Evolutionary conservation across 2,329 filamentous ascomycete genomes (phyloP), one percentile per base, ranked within the genome.

Genomic region (Neocucurbitaria cava): DNA sequence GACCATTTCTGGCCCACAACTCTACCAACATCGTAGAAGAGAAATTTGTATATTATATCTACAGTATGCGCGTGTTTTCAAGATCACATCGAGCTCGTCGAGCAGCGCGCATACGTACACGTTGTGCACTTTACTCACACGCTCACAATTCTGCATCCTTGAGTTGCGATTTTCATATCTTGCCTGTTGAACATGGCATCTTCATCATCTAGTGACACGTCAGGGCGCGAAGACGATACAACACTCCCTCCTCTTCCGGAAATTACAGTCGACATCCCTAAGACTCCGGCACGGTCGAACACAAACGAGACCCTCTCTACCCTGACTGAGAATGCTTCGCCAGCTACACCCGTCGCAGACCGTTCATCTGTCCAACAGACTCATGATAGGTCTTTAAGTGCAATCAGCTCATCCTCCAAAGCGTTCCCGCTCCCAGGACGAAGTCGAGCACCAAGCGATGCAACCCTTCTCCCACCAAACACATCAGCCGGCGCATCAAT

Each of bases 201-300:
- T 38, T 58, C 59, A 30, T 24, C 39, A 43, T 59, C 56, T 47
- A 53, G 49, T 26, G 53, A 50, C 49, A 47, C 53, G 56, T 53
- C 49, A 56, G 56, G 51, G 26, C 59, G 56, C 52, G 63, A 62
- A 51, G 53, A 57, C 24, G 59, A 51, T 23, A 46, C 15, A 15
- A 21, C 52, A 46, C 58, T 67, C 15, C 54, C 61, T 18, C 49
- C 66, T 20, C 60, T 69, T 8, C 66, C 66, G 44, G 59, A 66
- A 51, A 68, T 69, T 48, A 65, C 58, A 28, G 57, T 69, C 44
- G 64, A 66, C 15, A 66, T 69, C 8, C 64, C 64, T 3, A 60
- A 54, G 33, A 63, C 61, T 2, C 66, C 66, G 20, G 51, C 51
- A 43, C 56, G 63, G 23, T 40, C 58, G 20, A 62, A 66, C 33